A percentile compares a stretch with the other conserved stretches of the same genome.
These are phyloP conservation scores for Dictyostelium purpureum DNA, from an alignment of 78 protist species.

Conservation along the genomic window DNA sequence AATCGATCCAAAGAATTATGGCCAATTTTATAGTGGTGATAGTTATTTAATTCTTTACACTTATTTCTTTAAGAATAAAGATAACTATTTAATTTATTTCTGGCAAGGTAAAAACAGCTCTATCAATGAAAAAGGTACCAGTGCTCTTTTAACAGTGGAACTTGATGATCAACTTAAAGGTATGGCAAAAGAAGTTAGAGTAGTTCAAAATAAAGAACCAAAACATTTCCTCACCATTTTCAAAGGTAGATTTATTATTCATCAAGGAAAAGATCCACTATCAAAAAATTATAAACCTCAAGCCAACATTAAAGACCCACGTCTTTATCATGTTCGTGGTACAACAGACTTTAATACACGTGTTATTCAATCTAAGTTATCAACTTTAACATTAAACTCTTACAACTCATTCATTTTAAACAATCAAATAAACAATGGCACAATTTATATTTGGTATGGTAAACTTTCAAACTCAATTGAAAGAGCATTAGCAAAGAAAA, in stretches of 20 bases:
- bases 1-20: conserved; percentile 25
- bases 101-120: conserved; percentile 84
- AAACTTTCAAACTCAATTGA: conserved; percentile 20
- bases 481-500: conserved; percentile 38
- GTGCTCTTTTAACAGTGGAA: conserved; percentile 80
- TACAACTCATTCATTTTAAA: conserved; percentile 15
- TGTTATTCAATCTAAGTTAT: conserved; percentile 59
- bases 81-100: conserved; percentile 81
- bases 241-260: conserved; percentile 49
- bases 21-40: conserved; percentile 86
- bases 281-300: conserved; percentile 66
- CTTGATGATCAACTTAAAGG: conserved; percentile 82
- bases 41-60: conserved; percentile 78
- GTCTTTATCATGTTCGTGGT: conserved; percentile 76
- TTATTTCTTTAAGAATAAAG: conserved; percentile 82
- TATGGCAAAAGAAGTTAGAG: conserved; percentile 87
- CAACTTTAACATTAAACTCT: conserved; percentile 30
- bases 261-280: conserved; percentile 63
- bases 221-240: conserved; percentile 81
- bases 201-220: conserved; percentile 84
- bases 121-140: conserved; percentile 78
- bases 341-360: conserved; percentile 37
- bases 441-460: conserved; percentile 72
- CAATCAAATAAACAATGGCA: neutral
- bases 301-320: neutral